A percentile compares a stretch with the other conserved stretches of the same genome.
Evolutionary conservation across 169 alveolate genomes (phyloP).

Genomic region (Neospora caninum): DNA sequence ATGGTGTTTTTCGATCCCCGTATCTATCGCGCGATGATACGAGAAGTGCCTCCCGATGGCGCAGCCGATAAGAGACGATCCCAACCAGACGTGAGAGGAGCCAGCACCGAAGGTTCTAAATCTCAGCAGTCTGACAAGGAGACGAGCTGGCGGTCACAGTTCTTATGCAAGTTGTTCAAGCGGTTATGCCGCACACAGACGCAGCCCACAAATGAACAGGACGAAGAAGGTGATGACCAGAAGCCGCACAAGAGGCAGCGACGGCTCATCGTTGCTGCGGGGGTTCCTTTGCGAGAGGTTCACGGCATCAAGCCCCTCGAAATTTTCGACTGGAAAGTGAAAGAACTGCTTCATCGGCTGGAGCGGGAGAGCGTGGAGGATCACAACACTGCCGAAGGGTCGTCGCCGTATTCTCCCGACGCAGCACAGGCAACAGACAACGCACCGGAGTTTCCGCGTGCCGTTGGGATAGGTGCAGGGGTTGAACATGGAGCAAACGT

Average conservation of each 20-base stretch:
- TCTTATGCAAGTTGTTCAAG: background rate
- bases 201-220: background rate
- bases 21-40: background rate
- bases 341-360: background rate
- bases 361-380: background rate
- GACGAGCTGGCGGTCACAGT: background rate
- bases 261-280: background rate
- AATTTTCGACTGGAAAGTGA: slow-evolving; percentile 21
- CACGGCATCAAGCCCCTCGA: slow-evolving; percentile 15
- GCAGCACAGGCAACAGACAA: background rate
- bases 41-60: background rate
- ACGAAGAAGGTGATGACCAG: background rate
- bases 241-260: background rate
- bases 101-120: background rate
- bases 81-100: background rate
- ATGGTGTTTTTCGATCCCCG: slow-evolving; percentile 6
- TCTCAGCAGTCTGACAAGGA: background rate
- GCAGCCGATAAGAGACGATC: background rate
- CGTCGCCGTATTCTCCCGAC: background rate
- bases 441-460: background rate
- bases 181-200: background rate
- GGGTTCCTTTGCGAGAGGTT: background rate
- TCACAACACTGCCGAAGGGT: background rate
- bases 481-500: too few species aligned
- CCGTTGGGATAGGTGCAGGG: too few species aligned